Evolutionary conservation across 371 early-diverging fungal species (phyloP), one percentile per base, ranked within the genome.

Genomic region (Conidiobolus incongruus): DNA sequence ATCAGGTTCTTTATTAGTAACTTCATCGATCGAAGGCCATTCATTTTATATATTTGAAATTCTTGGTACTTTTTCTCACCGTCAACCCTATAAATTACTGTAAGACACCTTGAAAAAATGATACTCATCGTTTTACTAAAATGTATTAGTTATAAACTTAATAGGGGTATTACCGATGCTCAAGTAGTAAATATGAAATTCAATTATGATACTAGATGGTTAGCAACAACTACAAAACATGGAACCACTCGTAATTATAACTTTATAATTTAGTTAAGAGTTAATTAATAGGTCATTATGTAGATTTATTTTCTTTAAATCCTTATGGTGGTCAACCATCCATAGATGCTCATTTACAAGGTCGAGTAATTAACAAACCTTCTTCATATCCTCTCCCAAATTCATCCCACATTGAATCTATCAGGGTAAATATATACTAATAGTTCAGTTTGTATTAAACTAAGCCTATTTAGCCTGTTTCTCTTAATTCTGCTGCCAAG

Each of bases 91-190:
- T 31, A 11, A 20, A 4, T 15, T 30, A 19, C 21, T 35, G 19
- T 23, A 36, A 11, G 20, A 20, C 26, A 62, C 58, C n/a, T n/a
- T n/a, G n/a, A n/a, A n/a, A n/a, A n/a, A n/a, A n/a, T n/a, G n/a
- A n/a, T n/a, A n/a, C n/a, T n/a, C n/a, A n/a, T n/a, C n/a, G n/a
- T n/a, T n/a, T n/a, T 32, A 64, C 58, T 4, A 53, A 64, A 0
- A 49, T 53, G 6, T 79, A 77, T 52, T 38, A 35, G 79, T 15
- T 80, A 76, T 44, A 72, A 69, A 38, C 62, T 82, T 31, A 64
- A 75, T 0, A 71, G 86, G 16, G 86, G 86, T 6, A 75, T 70
- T 45, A 82, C 83, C 0, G 68, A 72, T 48, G 86, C 81, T 2
- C 67, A 61, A 16, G 70, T 86, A 12, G 77, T 76, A 45, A 69